Evolutionary conservation across 106 monocot species (phyloP), one percentile per base, ranked within the genome.

Genomic region (Vanilla planifolia): DNA sequence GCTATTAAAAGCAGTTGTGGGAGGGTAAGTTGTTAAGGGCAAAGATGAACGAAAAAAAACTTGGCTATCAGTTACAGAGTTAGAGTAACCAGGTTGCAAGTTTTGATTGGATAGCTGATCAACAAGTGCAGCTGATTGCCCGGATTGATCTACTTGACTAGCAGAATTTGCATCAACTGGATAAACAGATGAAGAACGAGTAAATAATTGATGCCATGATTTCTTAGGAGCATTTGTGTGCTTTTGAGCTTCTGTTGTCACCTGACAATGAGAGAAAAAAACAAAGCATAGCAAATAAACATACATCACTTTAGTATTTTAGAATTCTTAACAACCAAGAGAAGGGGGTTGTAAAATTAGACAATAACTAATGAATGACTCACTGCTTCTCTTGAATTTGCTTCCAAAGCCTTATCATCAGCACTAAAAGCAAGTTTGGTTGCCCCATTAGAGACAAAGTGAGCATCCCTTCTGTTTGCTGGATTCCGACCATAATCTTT

Each of bases 191-290:
- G 79, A 63, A 35, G 87, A 80, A 50, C 89, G 66, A 36, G 69
- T 77, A 72, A 93, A 93, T 43, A 93, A 71, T 17, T 89, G 93
- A 66, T 81, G 89, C 93, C 88, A 93, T 13, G 85, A 74, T 59
- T 85, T 93, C 61, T 85, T 89, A 3, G 57, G 74, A 23, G 43
- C 69, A 37, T 64, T 59, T 33, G 59, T 36, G 10, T 34, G 51
- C 51, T 55, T 48, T 46, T 79, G 79, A 26, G 42, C 51, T 62
- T 81, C 59, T 33, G 74, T 47, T 20, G 56, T 51, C 32, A 67
- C 79, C 89, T 87, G 64, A 27, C 15, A 16, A 56, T n/a, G n/a
- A 58, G 24, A 8, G 41, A 34, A 30, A 42, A 27, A 65, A 39
- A 28, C 15, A 20, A 19, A 3, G 17, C 3, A 40, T 52, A 39